Percentiles rank a stretch among this genome's conserved stretches.
phyloP scores from a whole-genome alignment of 345 rosid genomes.

The Ricinus communis region DNA sequence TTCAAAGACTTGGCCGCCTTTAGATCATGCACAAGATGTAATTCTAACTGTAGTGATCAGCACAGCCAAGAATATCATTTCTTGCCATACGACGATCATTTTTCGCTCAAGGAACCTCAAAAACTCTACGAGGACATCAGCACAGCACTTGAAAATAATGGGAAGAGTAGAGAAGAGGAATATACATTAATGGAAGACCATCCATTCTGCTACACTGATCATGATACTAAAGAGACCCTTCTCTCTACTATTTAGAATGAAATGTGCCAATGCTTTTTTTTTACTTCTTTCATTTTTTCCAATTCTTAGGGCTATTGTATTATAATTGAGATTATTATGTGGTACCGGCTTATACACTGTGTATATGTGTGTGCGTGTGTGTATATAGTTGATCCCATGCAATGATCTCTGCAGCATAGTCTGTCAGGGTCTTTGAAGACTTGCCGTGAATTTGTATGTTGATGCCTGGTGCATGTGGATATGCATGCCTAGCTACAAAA shows the following conservation, averaged over 20 bases:
- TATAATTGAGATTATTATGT: too few relatives aligned
- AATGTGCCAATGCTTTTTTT: neutral
- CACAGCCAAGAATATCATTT: slow-evolving; percentile 13
- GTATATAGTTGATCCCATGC: too few relatives aligned
- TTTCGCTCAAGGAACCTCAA: slow-evolving; percentile 4
- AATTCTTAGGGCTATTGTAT: neutral
- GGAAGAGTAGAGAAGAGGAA: neutral
- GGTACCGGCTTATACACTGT: too few relatives aligned
- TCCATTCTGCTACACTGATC: slow-evolving; percentile 37
- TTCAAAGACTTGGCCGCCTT: slow-evolving; percentile 7
- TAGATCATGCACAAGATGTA: slow-evolving; percentile 26
- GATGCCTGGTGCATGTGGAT: too few relatives aligned
- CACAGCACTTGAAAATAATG: neutral
- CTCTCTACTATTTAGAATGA: slow-evolving; percentile 24
- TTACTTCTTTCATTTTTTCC: neutral
- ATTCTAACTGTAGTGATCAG: slow-evolving; percentile 16
- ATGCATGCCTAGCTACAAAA: too few relatives aligned
- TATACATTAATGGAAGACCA: slow-evolving; percentile 28
- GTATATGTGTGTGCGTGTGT: too few relatives aligned
- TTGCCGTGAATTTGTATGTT: too few relatives aligned
- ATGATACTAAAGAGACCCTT: slow-evolving; percentile 25
- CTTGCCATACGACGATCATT: slow-evolving; percentile 1
- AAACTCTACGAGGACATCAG: neutral
- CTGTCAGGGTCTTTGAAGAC: too few relatives aligned
- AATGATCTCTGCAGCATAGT: too few relatives aligned